A percentile compares a stretch with the other conserved stretches of the same genome.
Evolutionary conservation across 2,329 filamentous ascomycete genomes (phyloP).

Genomic region (Trichophyton mentagrophytes): DNA sequence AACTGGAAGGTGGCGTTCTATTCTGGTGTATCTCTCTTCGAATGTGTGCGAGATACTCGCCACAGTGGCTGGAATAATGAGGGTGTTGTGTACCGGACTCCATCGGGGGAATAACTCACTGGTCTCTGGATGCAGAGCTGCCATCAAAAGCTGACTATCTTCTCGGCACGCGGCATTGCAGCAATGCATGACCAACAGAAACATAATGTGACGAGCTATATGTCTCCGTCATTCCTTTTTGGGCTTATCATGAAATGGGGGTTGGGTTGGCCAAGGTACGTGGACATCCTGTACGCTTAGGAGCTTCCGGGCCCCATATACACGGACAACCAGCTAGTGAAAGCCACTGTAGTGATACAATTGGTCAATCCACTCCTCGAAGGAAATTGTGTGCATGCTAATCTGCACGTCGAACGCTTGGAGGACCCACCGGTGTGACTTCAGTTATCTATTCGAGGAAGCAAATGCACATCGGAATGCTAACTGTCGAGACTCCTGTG

Average conservation of each 20-base stretch:
- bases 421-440: neutral
- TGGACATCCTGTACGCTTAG: neutral
- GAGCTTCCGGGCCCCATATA: slow-evolving; percentile 2
- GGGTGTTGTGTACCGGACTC: neutral
- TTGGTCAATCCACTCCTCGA: neutral
- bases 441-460: neutral
- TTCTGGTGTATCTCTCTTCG: neutral
- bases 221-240: neutral
- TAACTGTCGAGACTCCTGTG: neutral
- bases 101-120: neutral
- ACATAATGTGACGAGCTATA: neutral
- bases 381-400: neutral
- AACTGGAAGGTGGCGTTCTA: neutral
- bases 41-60: slow-evolving; percentile 1
- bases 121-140: neutral
- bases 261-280: neutral
- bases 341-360: neutral
- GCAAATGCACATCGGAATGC: neutral
- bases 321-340: neutral
- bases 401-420: neutral
- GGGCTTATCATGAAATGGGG: neutral
- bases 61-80: neutral
- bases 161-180: neutral
- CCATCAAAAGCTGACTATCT: neutral
- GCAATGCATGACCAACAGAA: neutral